These are phyloP conservation scores for Akebia trifoliata DNA, from an alignment of 164 flowering plant species.

Conservation along the genomic window DNA sequence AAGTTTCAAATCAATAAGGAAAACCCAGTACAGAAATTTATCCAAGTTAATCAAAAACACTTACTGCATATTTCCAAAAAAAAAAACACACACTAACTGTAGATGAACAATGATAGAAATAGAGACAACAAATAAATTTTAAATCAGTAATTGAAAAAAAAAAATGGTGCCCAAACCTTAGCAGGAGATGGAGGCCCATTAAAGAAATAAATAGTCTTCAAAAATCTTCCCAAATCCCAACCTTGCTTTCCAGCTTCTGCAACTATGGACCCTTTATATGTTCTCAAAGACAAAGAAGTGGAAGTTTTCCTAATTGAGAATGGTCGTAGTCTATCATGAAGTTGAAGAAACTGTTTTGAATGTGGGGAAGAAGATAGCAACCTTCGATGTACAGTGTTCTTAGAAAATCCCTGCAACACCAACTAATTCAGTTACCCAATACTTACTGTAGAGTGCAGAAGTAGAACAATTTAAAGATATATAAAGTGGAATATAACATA, in stretches of 20 bases:
- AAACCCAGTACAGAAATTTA: too few relatives aligned
- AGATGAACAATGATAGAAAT: too few relatives aligned
- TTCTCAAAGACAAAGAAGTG: slow-evolving; percentile 23
- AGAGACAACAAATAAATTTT: too few relatives aligned
- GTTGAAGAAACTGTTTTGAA: slow-evolving; percentile 55
- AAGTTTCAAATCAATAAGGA: too few relatives aligned
- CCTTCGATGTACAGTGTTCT: slow-evolving; percentile 24
- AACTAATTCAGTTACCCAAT: slow-evolving; percentile 7
- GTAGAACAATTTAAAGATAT: too few relatives aligned
- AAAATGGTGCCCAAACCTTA: slow-evolving; percentile 46
- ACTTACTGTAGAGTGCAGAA: neutral
- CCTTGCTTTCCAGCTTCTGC: slow-evolving; percentile 53
- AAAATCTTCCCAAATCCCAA: slow-evolving; percentile 93
- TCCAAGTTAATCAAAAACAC: too few relatives aligned
- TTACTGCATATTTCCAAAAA: too few relatives aligned
- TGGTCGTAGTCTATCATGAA: slow-evolving; percentile 28
- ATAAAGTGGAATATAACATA: neutral
- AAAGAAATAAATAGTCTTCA: slow-evolving; percentile 76
- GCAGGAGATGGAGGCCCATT: slow-evolving; percentile 89
- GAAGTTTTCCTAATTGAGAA: slow-evolving; percentile 18
- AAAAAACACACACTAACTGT: too few relatives aligned
- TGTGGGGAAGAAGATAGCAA: slow-evolving; percentile 25
- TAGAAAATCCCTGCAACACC: slow-evolving; percentile 39
- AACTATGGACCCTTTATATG: slow-evolving; percentile 25
- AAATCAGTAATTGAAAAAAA: neutral